Base-by-base conservation (phyloP, 176 grass and related monocot genomes). In the Lolium multiflorum region DNA sequence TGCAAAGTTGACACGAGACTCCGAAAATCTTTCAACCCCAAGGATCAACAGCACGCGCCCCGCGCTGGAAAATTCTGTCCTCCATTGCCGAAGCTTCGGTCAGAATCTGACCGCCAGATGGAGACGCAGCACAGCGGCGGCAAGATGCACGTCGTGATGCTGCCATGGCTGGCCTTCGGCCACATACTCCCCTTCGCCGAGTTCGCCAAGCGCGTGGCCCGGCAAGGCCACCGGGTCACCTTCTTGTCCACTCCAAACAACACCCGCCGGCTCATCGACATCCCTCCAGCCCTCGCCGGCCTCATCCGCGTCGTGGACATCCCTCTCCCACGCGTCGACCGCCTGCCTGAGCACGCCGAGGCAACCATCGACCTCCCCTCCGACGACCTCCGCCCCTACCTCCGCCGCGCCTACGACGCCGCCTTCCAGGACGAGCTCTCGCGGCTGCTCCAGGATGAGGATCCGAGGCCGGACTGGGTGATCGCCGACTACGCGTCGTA, bases 161-260 rank as follows among this genome's bases (percentile, higher is more conserved):
- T 97, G 46, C 95, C 95, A 90, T 97, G 92, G 95, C 80, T 91
- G 28, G 92, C 89, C 63, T 87, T 97, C 67, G 90, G 95, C 43
- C 92, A 97, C 89, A 77, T 93, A 44, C 31, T 93, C 20, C 89
- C 92, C 0, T 89, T 92, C 78, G 9, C 82, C 4, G 91, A 91
- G 75, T 80, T 97, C 41, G 84, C 91, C 85, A 93, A 90, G 83
- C 83, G 76, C 63, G 64, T 94, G 4, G 92, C 88, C 47, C 74
- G 63, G 39, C 74, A 81, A n/a, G 90, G 88, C 24, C 88, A 94
- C 80, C 80, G 58, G 1, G 79, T 94, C 63, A 91, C 92, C 83
- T 83, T 94, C 86, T 14, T 97, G 58, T 90, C 86, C 50, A 91
- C 88, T 11, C 85, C 88, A 1, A 89, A 72, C 22, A 97, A 97